A percentile compares a stretch with the other conserved stretches of the same genome.
Evolutionary conservation across 2,329 filamentous ascomycete genomes (phyloP).

Genomic region (Metarhizium rileyi): DNA sequence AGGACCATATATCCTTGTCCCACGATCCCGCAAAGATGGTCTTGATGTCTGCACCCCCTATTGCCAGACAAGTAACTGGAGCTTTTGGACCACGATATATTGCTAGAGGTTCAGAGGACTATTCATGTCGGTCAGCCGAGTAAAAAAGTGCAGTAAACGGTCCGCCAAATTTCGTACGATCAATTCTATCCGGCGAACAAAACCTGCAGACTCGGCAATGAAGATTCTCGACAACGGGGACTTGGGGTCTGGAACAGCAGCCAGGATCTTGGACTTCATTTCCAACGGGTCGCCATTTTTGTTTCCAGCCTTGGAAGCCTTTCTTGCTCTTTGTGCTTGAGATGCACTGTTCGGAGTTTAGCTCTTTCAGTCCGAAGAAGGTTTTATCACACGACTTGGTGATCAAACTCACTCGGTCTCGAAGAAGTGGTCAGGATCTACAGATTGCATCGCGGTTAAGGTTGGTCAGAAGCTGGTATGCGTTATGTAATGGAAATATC

Average conservation of each 20-base stretch:
- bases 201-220: slow-evolving; percentile 80
- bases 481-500: neutral
- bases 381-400: slow-evolving; percentile 9
- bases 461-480: neutral
- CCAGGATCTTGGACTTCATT: slow-evolving; percentile 79
- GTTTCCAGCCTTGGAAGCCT: slow-evolving; percentile 63
- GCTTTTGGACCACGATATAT: slow-evolving; percentile 66
- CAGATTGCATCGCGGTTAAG: slow-evolving; percentile 51
- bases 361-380: neutral
- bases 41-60: slow-evolving; percentile 44
- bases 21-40: slow-evolving; percentile 82
- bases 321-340: slow-evolving; percentile 43
- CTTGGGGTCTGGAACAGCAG: slow-evolving; percentile 57
- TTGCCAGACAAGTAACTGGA: slow-evolving; percentile 68
- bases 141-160: neutral
- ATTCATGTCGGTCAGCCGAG: neutral
- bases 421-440: slow-evolving; percentile 77
- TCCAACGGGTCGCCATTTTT: slow-evolving; percentile 71
- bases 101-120: slow-evolving; percentile 22
- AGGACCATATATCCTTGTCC: slow-evolving; percentile 89
- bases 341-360: slow-evolving; percentile 30
- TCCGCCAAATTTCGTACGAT: slow-evolving; percentile 4
- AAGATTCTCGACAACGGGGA: slow-evolving; percentile 52
- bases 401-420: slow-evolving; percentile 65
- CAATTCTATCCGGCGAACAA: slow-evolving; percentile 52